phyloP scores from a whole-genome alignment of 2,329 filamentous ascomycete species.

The Paecilomyces dactylethromorphus region DNA sequence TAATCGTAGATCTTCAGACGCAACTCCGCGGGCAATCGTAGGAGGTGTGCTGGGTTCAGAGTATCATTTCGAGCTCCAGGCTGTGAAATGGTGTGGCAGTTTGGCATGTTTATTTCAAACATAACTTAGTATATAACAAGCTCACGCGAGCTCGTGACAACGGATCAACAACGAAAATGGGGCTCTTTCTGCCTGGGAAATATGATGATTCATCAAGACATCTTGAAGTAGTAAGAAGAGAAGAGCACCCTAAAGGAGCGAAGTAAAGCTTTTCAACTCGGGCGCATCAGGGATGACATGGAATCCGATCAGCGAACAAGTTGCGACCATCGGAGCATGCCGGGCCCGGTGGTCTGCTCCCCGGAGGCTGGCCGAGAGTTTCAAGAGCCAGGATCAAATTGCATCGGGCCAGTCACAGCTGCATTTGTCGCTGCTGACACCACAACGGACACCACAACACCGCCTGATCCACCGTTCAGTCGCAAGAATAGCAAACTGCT shows the following conservation, averaged over 20 bases:
- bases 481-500: not conserved
- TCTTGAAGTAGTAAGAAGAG: not conserved
- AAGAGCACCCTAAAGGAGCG: not conserved
- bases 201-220: not conserved
- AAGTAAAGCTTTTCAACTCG: not conserved
- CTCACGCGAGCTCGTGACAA: not conserved
- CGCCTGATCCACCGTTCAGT: not conserved
- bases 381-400: not conserved
- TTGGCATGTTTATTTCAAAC: not conserved
- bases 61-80: not conserved
- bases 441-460: not conserved
- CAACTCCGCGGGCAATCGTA: constrained; percentile 23
- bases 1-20: constrained; percentile 30
- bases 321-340: not conserved
- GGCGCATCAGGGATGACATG: not conserved
- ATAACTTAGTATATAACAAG: not conserved
- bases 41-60: constrained; percentile 11
- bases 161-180: not conserved
- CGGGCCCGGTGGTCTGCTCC: not conserved
- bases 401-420: not conserved
- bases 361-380: not conserved
- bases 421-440: not conserved
- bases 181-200: not conserved
- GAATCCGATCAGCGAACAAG: not conserved
- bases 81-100: not conserved